Evolutionary conservation across 139 green algal genomes (phyloP).

Genomic region (Chlorella sorokiniana): DNA sequence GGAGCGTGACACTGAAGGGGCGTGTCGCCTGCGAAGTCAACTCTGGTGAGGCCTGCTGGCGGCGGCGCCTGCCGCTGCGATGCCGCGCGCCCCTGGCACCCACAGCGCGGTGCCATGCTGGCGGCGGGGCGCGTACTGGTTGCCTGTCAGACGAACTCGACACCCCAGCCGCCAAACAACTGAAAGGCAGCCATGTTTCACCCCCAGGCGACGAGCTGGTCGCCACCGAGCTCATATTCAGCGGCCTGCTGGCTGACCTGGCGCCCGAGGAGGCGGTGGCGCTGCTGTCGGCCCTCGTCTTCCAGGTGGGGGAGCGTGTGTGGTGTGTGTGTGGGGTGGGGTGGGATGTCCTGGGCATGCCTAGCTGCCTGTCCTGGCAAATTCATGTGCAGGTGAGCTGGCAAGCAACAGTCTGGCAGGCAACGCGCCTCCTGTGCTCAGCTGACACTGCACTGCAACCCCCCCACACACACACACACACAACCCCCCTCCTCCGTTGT

Average conservation of each 20-base stretch:
- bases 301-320: slow-evolving; percentile 65
- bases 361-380: neutral
- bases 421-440: no score
- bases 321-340: neutral
- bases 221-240: slow-evolving; percentile 91
- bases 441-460: neutral
- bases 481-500: neutral
- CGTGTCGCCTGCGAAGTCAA: slow-evolving; percentile 89
- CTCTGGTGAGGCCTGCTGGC: slow-evolving; percentile 60
- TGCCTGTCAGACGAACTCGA: no score
- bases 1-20: slow-evolving; percentile 80
- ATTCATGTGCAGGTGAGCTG: no score
- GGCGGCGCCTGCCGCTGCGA: no score
- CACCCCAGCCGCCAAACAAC: no score
- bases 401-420: no score
- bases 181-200: no score
- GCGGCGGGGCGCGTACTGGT: no score
- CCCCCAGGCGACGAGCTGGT: slow-evolving; percentile 90
- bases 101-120: no score
- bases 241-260: slow-evolving; percentile 78
- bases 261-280: slow-evolving; percentile 87
- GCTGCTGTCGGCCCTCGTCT: slow-evolving; percentile 90
- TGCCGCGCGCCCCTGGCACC: no score
- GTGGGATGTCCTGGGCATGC: neutral
- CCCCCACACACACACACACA: neutral